Conservation (phyloP, 2,329 filamentous ascomycete genomes). For the Pseudogymnoascus sp. region DNA sequence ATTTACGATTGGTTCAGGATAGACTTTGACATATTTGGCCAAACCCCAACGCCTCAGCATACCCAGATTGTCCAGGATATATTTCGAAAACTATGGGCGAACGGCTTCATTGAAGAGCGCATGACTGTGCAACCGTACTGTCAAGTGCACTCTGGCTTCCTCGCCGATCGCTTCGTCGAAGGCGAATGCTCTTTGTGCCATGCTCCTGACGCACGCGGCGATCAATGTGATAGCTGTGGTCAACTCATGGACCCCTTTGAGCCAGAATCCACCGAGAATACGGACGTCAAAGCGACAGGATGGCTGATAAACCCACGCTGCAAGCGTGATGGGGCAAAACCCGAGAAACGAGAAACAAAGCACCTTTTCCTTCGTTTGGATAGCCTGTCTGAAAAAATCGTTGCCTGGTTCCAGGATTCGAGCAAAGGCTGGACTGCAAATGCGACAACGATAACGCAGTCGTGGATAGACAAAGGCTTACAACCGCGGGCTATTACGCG, state of each 20-base stretch:
- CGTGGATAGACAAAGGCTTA: constrained; percentile 64
- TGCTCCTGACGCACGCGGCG: not conserved
- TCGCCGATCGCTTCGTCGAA: not conserved
- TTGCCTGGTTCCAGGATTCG: constrained; percentile 32
- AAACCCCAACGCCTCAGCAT: not conserved
- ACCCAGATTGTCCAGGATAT: not conserved
- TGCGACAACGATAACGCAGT: constrained; percentile 41
- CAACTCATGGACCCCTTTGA: constrained; percentile 64
- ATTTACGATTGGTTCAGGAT: not conserved
- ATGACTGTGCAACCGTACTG: not conserved
- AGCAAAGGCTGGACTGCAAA: constrained; percentile 42
- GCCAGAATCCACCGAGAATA: constrained; percentile 25
- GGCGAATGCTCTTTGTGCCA: not conserved
- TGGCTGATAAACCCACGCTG: constrained; percentile 40
- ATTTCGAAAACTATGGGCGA: not conserved
- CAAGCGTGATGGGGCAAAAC: constrained; percentile 43
- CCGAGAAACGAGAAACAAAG: constrained; percentile 39
- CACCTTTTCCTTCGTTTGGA: constrained; percentile 42
- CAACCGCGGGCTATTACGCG: constrained; percentile 74
- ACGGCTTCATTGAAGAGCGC: not conserved
- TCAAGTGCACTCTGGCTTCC: not conserved
- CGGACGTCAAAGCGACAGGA: constrained; percentile 21
- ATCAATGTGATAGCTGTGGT: constrained; percentile 45
- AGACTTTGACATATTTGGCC: not conserved
- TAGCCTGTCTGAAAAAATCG: constrained; percentile 39